These are phyloP conservation scores for Pythium phragmitis DNA, from an alignment of 352 stramenopile genomes.

Conservation along the genomic window DNA sequence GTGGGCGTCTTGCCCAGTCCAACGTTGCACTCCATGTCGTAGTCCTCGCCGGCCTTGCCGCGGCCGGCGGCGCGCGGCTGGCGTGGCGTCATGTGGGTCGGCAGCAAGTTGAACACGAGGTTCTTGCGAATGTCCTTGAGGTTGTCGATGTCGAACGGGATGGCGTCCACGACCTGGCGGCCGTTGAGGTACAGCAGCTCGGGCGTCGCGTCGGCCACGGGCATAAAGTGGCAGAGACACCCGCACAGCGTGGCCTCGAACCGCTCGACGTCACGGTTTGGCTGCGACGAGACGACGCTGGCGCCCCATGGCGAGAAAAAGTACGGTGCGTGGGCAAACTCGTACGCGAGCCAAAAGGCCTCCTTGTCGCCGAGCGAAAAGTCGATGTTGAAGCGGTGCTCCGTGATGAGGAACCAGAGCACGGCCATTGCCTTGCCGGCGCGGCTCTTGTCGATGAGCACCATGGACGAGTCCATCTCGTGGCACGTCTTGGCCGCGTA, in stretches of 20 bases:
- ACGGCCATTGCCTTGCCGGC: conserved; percentile 37
- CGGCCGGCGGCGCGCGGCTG: conserved; percentile 25
- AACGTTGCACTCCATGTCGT: conserved; percentile 42
- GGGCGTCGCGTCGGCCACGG: conserved; percentile 18
- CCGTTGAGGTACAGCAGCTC: conserved; percentile 64
- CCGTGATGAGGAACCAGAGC: conserved; percentile 67
- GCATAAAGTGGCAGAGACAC: conserved; percentile 57
- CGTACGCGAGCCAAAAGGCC: conserved; percentile 71
- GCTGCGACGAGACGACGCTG: conserved; percentile 44
- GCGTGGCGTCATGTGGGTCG: conserved; percentile 50
- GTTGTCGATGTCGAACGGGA: conserved; percentile 41
- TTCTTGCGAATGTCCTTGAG: conserved; percentile 27
- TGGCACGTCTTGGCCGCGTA: conserved; percentile 40
- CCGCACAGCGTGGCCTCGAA: conserved; percentile 64
- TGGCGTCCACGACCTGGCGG: conserved; percentile 46
- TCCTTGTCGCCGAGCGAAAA: conserved; percentile 80
- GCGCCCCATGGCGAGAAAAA: conserved; percentile 71
- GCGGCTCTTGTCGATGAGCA: conserved; percentile 30
- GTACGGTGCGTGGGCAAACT: conserved; percentile 57
- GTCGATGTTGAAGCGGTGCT: conserved; percentile 56
- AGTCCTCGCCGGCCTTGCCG: conserved; percentile 33
- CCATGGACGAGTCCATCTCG: conserved; percentile 62
- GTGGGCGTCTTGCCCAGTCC: conserved; percentile 37
- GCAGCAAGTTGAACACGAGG: conserved; percentile 41
- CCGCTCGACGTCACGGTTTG: conserved; percentile 53